These are phyloP conservation scores for Aspergillus cejpii DNA, from an alignment of 2,329 filamentous ascomycete species.

Conservation along the genomic window DNA sequence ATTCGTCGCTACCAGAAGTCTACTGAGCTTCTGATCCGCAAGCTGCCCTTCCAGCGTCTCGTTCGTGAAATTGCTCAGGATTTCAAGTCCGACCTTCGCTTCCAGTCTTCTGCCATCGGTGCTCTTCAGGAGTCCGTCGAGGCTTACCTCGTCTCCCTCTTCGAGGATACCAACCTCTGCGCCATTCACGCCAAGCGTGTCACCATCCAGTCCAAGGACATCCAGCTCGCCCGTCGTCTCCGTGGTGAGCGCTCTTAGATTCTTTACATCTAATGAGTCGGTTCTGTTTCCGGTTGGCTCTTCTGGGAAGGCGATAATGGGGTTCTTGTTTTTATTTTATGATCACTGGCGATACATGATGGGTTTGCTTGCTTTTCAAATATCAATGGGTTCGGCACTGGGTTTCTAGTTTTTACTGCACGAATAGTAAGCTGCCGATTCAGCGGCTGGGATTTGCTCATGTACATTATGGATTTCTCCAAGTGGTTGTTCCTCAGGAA, in stretches of 20 bases:
- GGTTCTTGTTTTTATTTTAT: slow-evolving; percentile 35
- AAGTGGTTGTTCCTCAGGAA: slow-evolving; percentile 25
- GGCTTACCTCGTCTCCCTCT: slow-evolving; percentile 96
- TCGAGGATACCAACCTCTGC: slow-evolving; percentile 97
- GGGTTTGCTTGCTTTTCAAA: slow-evolving; percentile 35
- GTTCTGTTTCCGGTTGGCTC: slow-evolving; percentile 29
- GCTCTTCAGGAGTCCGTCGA: slow-evolving; percentile 98
- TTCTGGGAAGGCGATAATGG: slow-evolving; percentile 39
- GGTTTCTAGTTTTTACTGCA: slow-evolving; percentile 32
- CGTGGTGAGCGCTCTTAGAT: slow-evolving; percentile 82
- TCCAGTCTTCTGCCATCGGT: slow-evolving; percentile 96
- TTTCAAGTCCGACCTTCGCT: slow-evolving; percentile 91
- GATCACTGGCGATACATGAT: slow-evolving; percentile 42
- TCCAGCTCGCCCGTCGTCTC: slow-evolving; percentile 91
- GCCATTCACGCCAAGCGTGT: slow-evolving; percentile 99
- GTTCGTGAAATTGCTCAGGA: slow-evolving; percentile 95
- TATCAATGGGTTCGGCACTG: slow-evolving; percentile 37
- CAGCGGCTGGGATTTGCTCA: slow-evolving; percentile 23
- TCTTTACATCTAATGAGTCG: slow-evolving; percentile 21
- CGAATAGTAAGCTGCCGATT: slow-evolving; percentile 28
- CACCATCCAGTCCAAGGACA: slow-evolving; percentile 90
- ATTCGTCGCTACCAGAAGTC: slow-evolving; percentile 98
- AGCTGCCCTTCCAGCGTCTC: slow-evolving; percentile 95
- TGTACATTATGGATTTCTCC: slow-evolving; percentile 32
- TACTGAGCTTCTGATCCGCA: slow-evolving; percentile 91